These are phyloP conservation scores for Salvia miltiorrhiza DNA, from an alignment of 257 asterid species.

Conservation along the genomic window DNA sequence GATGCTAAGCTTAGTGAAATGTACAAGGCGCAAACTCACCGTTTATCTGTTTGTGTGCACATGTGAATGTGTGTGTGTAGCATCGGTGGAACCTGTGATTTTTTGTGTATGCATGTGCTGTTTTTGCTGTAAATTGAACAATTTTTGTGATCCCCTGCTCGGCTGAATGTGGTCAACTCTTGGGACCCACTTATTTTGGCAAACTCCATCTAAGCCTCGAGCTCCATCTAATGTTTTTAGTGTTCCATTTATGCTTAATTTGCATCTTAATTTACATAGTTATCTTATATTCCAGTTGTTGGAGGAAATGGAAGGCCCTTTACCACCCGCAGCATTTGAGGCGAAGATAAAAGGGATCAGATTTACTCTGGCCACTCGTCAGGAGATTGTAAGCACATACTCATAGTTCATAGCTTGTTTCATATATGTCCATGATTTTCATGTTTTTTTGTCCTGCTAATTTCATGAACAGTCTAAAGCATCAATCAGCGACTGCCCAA, in stretches of 20 bases:
- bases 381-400: conserved; percentile 69
- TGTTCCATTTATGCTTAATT: not conserved
- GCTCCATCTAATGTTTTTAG: not conserved
- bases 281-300: conserved; percentile 29
- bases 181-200: not conserved
- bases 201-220: not conserved
- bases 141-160: not conserved
- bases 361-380: conserved; percentile 74
- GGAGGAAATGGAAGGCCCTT: conserved; percentile 58
- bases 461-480: conserved; percentile 62
- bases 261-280: not conserved
- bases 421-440: not conserved
- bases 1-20: not conserved
- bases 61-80: not conserved
- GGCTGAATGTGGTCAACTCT: conserved; percentile 16
- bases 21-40: not conserved
- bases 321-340: conserved; percentile 35
- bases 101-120: conserved; percentile 19
- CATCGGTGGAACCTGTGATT: not conserved
- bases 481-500: conserved; percentile 78
- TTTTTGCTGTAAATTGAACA: not conserved
- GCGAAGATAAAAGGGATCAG: conserved; percentile 57
- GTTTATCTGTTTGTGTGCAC: not conserved
- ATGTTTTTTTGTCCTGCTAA: not conserved
- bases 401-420: conserved; percentile 17